Base-by-base conservation (phyloP, 2,329 filamentous ascomycete genomes). In the Neocatenulostroma microsporum region DNA sequence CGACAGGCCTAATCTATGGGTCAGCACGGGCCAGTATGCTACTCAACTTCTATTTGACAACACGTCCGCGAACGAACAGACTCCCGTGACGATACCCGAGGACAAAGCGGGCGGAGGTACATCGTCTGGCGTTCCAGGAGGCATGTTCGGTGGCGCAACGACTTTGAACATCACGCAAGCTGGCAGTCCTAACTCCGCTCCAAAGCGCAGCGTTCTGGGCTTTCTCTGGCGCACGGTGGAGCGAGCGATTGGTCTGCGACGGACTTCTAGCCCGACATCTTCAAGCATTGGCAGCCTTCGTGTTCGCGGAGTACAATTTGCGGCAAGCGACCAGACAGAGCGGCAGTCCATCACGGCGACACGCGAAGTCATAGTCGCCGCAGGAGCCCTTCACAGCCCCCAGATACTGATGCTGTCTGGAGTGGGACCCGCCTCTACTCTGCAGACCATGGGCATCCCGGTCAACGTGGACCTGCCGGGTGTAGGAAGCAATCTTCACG, bases 401-500 rank as follows among this genome's bases (percentile, higher is more conserved):
- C 53, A 58, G 26, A 24, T 58, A 2, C 47, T 58, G n/a, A 48
- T 53, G 46, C 41, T 58, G 7, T 57, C 54, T n/a, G 78, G 79
- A 12, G 67, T 82, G 17, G 78, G 78, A 0, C 75, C 75, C 0
- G 50, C 59, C 6, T 48, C 60, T 0, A 67, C 75, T 43, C 64
- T 82, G 3, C 44, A 63, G 13, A 12, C 17, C 3, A 34, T 44
- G 4, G 56, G 62, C 12, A 79, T 82, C 41, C 51, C 64, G 2
- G 57, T 73, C 1, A 46, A 78, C 12, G 62, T 70, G 4, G 66
- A 80, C 41, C 71, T 76, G 0, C 69, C 72, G 1, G 74, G 79
- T 23, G 77, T 83, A 2, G 79, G 79, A 2, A 70, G 69, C 43
- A 78, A 82, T 54, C 62, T 83, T 0, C 64, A 78, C 39, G 77